phyloP scores from a whole-genome alignment of 441 rosid genomes.

The Flueggea neowawraea region DNA sequence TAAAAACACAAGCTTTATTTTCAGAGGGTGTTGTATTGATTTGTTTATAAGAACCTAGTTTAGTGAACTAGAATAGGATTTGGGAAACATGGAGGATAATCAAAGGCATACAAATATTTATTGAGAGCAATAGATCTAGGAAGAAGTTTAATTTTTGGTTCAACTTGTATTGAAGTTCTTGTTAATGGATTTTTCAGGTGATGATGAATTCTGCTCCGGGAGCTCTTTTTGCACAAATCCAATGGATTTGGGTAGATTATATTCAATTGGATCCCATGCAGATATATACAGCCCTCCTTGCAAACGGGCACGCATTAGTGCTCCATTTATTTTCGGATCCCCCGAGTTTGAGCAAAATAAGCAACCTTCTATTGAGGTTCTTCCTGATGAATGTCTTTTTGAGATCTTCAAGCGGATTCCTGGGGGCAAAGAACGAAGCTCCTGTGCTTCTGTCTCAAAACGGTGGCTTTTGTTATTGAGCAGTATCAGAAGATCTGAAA shows the following conservation, averaged over 20 bases:
- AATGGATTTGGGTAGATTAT: constrained; percentile 39
- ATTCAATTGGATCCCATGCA: constrained; percentile 36
- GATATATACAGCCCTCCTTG: constrained; percentile 62
- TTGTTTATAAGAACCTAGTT: too few relatives aligned
- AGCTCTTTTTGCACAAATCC: constrained; percentile 33
- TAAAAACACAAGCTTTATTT: too few relatives aligned
- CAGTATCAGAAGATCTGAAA: constrained; percentile 51
- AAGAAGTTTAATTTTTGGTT: not conserved
- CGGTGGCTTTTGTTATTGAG: constrained; percentile 76
- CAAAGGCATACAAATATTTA: too few relatives aligned
- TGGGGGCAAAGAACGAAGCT: constrained; percentile 68
- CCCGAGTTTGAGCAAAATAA: constrained; percentile 32
- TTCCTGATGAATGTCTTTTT: constrained; percentile 89
- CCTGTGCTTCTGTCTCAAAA: constrained; percentile 81
- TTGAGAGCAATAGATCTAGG: too few relatives aligned
- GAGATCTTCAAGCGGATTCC: constrained; percentile 83
- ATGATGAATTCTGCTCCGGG: constrained; percentile 53
- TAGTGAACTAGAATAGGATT: too few relatives aligned
- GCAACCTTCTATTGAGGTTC: constrained; percentile 59
- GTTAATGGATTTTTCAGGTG: constrained; percentile 38
- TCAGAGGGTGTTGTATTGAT: too few relatives aligned
- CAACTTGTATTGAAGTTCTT: not conserved
- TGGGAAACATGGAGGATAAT: too few relatives aligned
- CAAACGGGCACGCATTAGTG: constrained; percentile 62
- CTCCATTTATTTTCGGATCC: constrained; percentile 34